phyloP scores from a whole-genome alignment of 2,329 filamentous ascomycete genomes.

The Trichoderma simmonsii region DNA sequence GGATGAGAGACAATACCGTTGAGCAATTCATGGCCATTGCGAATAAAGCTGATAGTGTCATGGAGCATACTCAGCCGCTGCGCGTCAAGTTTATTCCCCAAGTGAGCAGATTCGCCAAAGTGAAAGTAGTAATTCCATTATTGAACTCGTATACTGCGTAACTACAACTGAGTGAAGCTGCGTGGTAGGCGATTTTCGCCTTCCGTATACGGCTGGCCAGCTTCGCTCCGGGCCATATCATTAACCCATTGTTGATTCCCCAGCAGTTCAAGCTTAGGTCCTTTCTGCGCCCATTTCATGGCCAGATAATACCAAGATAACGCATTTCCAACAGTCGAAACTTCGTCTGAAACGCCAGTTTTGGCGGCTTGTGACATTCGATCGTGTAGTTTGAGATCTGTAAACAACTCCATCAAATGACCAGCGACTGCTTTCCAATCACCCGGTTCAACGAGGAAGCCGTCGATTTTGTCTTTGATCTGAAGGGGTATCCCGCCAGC shows the following conservation, averaged over 20 bases:
- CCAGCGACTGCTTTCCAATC: conserved; percentile 68
- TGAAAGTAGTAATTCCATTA: background rate
- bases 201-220: conserved; percentile 55
- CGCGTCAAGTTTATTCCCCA: too few relatives aligned
- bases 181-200: conserved; percentile 55
- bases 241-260: conserved; percentile 20
- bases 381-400: conserved; percentile 60
- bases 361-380: conserved; percentile 64
- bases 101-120: too few relatives aligned
- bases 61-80: too few relatives aligned
- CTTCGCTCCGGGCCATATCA: conserved; percentile 42
- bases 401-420: conserved; percentile 65
- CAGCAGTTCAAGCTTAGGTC: background rate
- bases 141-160: background rate
- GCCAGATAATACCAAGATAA: conserved; percentile 77
- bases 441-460: conserved; percentile 69
- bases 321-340: conserved; percentile 76
- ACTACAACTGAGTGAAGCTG: background rate
- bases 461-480: conserved; percentile 67
- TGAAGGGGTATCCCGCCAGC: conserved; percentile 81
- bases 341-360: conserved; percentile 72
- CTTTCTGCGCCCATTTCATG: conserved; percentile 46
- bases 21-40: too few relatives aligned
- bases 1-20: too few relatives aligned
- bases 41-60: too few relatives aligned